Percentiles rank a stretch among this genome's conserved stretches.
Evolutionary conservation across 2,329 filamentous ascomycete species (phyloP).

Genomic region (Phyllosticta citrichinensis): DNA sequence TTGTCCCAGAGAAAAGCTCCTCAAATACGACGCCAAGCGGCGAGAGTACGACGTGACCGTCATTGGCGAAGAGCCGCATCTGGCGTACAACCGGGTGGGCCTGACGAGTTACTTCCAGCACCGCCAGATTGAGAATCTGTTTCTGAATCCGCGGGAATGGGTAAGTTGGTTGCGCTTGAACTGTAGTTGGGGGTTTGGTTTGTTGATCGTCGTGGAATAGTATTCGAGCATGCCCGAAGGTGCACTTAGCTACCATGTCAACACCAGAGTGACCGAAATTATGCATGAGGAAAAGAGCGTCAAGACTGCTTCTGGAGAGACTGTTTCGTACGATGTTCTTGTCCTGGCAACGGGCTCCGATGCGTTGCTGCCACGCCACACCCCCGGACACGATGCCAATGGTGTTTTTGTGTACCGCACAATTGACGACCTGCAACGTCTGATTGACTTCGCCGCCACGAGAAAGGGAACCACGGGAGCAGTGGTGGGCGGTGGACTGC

Average conservation of each 20-base stretch:
- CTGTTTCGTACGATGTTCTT: constrained; percentile 66
- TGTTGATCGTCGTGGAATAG: constrained; percentile 29
- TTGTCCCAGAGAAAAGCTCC: constrained; percentile 63
- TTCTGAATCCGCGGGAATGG: constrained; percentile 78
- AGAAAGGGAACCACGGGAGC: constrained; percentile 60
- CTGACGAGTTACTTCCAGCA: constrained; percentile 85
- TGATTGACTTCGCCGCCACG: constrained; percentile 62
- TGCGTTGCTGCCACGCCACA: constrained; percentile 62
- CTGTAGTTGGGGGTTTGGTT: constrained; percentile 10
- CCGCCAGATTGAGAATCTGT: constrained; percentile 74
- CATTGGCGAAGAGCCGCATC: constrained; percentile 76
- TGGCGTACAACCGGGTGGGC: constrained; percentile 86
- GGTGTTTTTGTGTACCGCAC: constrained; percentile 87
- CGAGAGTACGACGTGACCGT: constrained; percentile 74
- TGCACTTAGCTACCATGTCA: constrained; percentile 64
- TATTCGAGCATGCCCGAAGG: constrained; percentile 58
- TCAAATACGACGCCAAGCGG: constrained; percentile 69
- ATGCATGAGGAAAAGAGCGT: constrained; percentile 55
- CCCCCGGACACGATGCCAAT: constrained; percentile 66
- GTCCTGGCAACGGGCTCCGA: constrained; percentile 82
- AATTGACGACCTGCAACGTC: constrained; percentile 66
- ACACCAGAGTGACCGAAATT: constrained; percentile 62
- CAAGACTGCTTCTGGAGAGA: constrained; percentile 57
- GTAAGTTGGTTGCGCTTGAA: constrained; percentile 33
- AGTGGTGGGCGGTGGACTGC: constrained; percentile 74